Base-by-base conservation (phyloP, 164 flowering plant species). In the Aristolochia fimbriata region DNA sequence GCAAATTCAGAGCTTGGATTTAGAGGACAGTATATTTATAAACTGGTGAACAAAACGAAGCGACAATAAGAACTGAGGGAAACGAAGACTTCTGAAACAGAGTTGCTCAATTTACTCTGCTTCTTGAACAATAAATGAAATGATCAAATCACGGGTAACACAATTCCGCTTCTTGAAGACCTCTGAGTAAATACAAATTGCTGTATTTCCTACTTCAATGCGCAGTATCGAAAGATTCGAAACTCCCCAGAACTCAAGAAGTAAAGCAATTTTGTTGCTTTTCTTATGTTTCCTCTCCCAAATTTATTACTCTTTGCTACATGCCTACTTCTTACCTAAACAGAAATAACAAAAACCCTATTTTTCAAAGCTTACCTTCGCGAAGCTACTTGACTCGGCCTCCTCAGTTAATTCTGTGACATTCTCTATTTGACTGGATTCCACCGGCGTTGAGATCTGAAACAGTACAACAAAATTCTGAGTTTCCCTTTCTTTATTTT, bases 1-100 rank as follows among this genome's bases (percentile, higher is more conserved):
- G 88, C 83, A 47, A 70, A 16, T 15, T 52, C 14, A 20, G 58
- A 51, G 31, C 49, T 19, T 43, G 43, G n/a, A n/a, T 27, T 37
- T 37, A 37, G 43, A 13, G 22, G 16, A 31, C n/a, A n/a, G 10
- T 58, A 2, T 20, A 45, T 9, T 25, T 15, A 25, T 7, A 43
- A 21, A 25, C 50, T 15, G 21, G 1, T 43, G 17, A 20, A 46
- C 19, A 22, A 23, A 43, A 3, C 22, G 46, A 37, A 57, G 33
- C 24, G 45, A 46, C 19, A 27, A 5, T 2, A 27, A 27, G 45
- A 27, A 22, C 2, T 19, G 47, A n/a, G n/a, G 45, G 15, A 20
- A 58, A n/a, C 31, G 19, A 14, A 30, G n/a, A 56, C 16, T 17
- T 37, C 19, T 16, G n/a, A 14, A 3, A 48, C 4, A 48, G n/a